Evolutionary conservation across 768 basidiomycete genomes (phyloP).

Genomic region (Pleurotus djamor): DNA sequence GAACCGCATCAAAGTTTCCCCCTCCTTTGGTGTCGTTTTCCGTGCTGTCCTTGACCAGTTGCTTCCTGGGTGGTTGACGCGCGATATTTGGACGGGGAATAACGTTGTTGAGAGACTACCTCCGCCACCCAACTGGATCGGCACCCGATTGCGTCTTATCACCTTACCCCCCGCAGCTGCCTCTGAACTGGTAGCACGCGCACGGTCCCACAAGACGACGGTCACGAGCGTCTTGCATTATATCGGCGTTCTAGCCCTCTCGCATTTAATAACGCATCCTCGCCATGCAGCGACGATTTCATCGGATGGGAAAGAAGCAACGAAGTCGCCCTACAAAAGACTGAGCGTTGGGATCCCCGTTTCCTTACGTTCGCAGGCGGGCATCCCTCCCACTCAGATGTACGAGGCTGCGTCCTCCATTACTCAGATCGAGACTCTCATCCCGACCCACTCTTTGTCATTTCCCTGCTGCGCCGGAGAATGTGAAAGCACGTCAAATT

Average conservation of each 20-base stretch:
- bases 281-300: neutral
- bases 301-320: neutral
- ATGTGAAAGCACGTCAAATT: neutral
- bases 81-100: slow-evolving; percentile 3
- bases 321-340: neutral
- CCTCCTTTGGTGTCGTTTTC: neutral
- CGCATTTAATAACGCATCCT: neutral
- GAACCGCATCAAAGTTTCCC: neutral
- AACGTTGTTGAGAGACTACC: neutral
- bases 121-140: neutral
- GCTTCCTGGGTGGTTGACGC: neutral
- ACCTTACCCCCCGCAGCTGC: neutral
- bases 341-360: neutral
- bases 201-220: neutral
- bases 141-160: neutral
- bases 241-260: neutral
- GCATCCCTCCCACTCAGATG: neutral
- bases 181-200: neutral
- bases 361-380: neutral
- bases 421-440: neutral
- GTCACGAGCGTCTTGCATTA: slow-evolving; percentile 1
- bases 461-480: slow-evolving; percentile 1
- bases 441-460: neutral
- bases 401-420: neutral
- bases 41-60: neutral